phyloP scores from a whole-genome alignment of 2,329 filamentous ascomycete genomes.

The Chrysoporthe deuterocubensis region DNA sequence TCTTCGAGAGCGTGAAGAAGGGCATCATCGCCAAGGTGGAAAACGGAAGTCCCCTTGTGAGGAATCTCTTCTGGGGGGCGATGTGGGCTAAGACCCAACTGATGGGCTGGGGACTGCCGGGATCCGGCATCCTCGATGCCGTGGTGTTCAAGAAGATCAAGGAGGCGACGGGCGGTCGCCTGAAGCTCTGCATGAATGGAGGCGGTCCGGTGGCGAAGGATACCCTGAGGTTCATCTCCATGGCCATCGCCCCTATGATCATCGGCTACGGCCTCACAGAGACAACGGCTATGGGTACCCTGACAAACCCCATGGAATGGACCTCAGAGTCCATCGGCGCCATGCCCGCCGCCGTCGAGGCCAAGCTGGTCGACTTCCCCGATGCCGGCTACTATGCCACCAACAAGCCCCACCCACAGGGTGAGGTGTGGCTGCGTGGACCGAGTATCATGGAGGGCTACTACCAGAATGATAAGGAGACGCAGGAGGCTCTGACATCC shows the following conservation, averaged over 20 bases:
- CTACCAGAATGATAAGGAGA: constrained; percentile 79
- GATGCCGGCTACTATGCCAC: constrained; percentile 80
- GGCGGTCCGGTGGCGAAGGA: constrained; percentile 85
- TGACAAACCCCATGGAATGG: constrained; percentile 80
- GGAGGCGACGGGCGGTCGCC: constrained; percentile 80
- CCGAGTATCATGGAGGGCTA: constrained; percentile 73
- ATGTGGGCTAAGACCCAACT: constrained; percentile 57
- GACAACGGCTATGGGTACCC: constrained; percentile 75
- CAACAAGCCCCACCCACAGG: constrained; percentile 77
- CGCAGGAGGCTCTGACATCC: constrained; percentile 66
- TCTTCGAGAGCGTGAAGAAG: constrained; percentile 93
- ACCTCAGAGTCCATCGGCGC: constrained; percentile 74
- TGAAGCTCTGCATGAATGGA: constrained; percentile 84
- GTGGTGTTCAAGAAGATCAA: constrained; percentile 91
- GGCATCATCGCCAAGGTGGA: constrained; percentile 80
- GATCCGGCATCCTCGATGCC: constrained; percentile 71
- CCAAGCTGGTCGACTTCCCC: constrained; percentile 84
- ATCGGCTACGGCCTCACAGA: constrained; percentile 87
- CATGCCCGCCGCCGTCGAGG: constrained; percentile 73
- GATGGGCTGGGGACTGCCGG: constrained; percentile 61
- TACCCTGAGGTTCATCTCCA: constrained; percentile 84
- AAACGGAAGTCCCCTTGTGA: constrained; percentile 67
- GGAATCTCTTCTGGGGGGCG: constrained; percentile 73
- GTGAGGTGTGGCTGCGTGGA: constrained; percentile 88
- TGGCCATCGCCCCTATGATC: constrained; percentile 89